Evolutionary conservation across 179 eudicot species (phyloP).

Genomic region (Corrigiola litoralis): DNA sequence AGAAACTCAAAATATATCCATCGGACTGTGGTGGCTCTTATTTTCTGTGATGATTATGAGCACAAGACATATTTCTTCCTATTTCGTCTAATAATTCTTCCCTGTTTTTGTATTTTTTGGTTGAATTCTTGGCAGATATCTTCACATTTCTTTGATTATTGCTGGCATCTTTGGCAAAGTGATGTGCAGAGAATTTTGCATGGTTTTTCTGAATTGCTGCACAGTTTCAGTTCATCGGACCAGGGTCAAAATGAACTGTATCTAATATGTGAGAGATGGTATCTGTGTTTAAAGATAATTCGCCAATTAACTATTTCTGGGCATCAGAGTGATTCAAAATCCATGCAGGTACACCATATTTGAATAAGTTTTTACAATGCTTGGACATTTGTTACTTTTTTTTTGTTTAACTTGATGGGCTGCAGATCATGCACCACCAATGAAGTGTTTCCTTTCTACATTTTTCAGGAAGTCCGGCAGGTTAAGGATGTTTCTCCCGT

Average conservation of each 20-base stretch:
- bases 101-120: conserved; percentile 1
- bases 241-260: conserved; percentile 62
- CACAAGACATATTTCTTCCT: not conserved
- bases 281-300: conserved; percentile 78
- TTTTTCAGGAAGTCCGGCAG: conserved; percentile 77
- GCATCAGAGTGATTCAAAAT: conserved; percentile 75
- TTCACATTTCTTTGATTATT: conserved; percentile 85
- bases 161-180: conserved; percentile 98
- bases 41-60: not conserved
- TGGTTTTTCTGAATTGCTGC: conserved; percentile 60
- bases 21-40: not conserved
- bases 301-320: conserved; percentile 77
- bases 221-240: conserved; percentile 38
- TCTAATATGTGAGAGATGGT: conserved; percentile 91
- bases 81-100: not conserved
- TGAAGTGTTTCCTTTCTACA: not conserved
- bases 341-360: conserved; percentile 60
- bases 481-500: conserved; percentile 88
- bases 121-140: conserved; percentile 70
- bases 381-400: not conserved
- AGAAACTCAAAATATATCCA: not conserved
- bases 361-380: not conserved
- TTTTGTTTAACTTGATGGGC: conserved; percentile 14
- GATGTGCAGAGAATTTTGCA: conserved; percentile 71
- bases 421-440: too few species aligned